Evolutionary conservation across 345 rosid species (phyloP).

Genomic region (Lepidium sativum): DNA sequence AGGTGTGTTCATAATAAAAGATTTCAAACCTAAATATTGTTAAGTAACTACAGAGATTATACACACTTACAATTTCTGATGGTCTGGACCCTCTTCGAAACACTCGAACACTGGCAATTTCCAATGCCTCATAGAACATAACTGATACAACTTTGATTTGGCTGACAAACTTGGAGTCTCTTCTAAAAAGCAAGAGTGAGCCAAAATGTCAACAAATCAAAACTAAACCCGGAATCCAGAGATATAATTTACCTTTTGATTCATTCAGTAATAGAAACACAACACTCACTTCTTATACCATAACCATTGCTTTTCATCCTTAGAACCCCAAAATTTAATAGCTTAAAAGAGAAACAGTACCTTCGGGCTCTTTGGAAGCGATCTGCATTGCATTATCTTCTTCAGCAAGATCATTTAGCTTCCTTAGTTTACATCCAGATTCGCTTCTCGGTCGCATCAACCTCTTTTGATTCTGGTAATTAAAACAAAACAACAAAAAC

Average conservation of each 20-base stretch:
- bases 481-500: neutral
- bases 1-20: neutral
- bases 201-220: neutral
- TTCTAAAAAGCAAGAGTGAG: slow-evolving; percentile 17
- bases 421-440: neutral
- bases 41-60: neutral
- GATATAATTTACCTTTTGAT: neutral
- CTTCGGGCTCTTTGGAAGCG: neutral
- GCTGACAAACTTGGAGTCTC: slow-evolving; percentile 17
- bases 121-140: slow-evolving; percentile 44
- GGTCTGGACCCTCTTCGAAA: slow-evolving; percentile 40
- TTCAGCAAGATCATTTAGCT: slow-evolving; percentile 8
- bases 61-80: slow-evolving; percentile 34
- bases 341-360: neutral
- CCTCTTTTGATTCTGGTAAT: slow-evolving; percentile 11
- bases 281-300: neutral
- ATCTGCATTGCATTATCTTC: neutral
- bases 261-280: neutral
- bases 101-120: slow-evolving; percentile 38
- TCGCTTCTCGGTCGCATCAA: slow-evolving; percentile 3
- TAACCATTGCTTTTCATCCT: neutral
- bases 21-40: neutral
- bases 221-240: neutral
- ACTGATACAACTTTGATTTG: slow-evolving; percentile 36
- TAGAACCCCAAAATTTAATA: neutral